Evolutionary conservation across 116 monocot species (phyloP), one percentile per base, ranked within the genome.

Genomic region (Zostera marina): DNA sequence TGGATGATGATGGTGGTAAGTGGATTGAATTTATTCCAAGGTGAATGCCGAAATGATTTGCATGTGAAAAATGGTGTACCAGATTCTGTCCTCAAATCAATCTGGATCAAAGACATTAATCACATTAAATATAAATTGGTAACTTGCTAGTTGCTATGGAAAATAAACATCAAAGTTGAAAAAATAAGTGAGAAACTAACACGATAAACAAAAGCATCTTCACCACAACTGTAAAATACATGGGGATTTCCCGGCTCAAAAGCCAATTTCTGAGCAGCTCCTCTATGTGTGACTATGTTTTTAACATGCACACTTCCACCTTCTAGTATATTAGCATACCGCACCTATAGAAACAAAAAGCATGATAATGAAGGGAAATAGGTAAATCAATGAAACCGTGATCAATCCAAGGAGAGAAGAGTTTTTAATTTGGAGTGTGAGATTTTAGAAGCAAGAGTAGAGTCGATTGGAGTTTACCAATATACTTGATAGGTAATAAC

Each of bases 201-300:
- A 47, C 66, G 80, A 15, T 74, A 66, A 58, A 98, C 85, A 14
- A 76, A 44, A 44, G 90, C 89, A 69, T 85, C 82, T 79, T 83
- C 90, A 54, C 82, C 82, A 62, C 89, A 89, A 44, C 79, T 85
- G 66, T 89, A 98, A 66, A 98, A 80, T 65, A 80, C 69, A 58
- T 74, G 62, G 53, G 89, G 72, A 56, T 69, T 89, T 70, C 85
- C 89, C 10, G 90, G 96, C 52, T 98, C 80, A 54, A 98, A 63
- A 56, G 80, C 90, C 66, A 89, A 26, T 56, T 81, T 98, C 53
- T 89, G 78, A 61, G 74, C 89, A 3, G 62, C 25, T 32, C 72
- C 80, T 11, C 72, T 71, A 60, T 83, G 80, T 47, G 65, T 43
- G 17, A 69, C 80, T 17, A 89, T 70, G 72, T 72, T 32, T 52